Base-by-base conservation (phyloP, 805 yeast species). In the Ogataea sp. region DNA sequence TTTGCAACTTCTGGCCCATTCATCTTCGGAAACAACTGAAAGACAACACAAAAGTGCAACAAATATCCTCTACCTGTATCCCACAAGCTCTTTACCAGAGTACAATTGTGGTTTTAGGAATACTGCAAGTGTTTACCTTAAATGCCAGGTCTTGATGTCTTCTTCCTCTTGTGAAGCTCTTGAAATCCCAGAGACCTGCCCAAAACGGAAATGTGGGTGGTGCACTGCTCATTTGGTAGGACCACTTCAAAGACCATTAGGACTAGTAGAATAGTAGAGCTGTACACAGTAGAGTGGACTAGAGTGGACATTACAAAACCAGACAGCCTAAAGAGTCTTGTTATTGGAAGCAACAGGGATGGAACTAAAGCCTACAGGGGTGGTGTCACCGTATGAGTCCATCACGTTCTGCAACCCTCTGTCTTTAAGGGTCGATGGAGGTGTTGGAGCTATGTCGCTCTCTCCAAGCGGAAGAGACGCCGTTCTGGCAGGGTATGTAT, bases 381-480 rank as follows among this genome's bases (percentile, higher is more conserved):
- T 32, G 6, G 11, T 15, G 20, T 50, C 61, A n/a, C 61, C 61
- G 13, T 56, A 48, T 44, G 54, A 55, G 28, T 70, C 85, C 11
- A 59, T 73, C 11, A 83, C 93, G 1, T 85, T 87, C 58, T 94
- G 86, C 31, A 81, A 83, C 48, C 75, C 94, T 17, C 74, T 90
- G 39, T 82, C 93, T 39, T 60, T 90, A 33, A 66, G 93, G 34
- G 95, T 90, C 38, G 97, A 93, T 57, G 93, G 93, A 3, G 85
- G 95, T 36, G 83, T 89, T 42, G 87, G 93, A 39, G 87, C 97
- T 6, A 86, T 93, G 73, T 82, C 95, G 2, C 72, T 87, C 14
- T 78, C 87, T 38, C 96, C 96, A 7, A 78, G 81, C 36, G 96
- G 97, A 4, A 65, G 97, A 46, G 97, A 93, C 55, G 95, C 88